Base-by-base conservation (phyloP, 2,329 filamentous ascomycete species). In the Nakataea oryzae region DNA sequence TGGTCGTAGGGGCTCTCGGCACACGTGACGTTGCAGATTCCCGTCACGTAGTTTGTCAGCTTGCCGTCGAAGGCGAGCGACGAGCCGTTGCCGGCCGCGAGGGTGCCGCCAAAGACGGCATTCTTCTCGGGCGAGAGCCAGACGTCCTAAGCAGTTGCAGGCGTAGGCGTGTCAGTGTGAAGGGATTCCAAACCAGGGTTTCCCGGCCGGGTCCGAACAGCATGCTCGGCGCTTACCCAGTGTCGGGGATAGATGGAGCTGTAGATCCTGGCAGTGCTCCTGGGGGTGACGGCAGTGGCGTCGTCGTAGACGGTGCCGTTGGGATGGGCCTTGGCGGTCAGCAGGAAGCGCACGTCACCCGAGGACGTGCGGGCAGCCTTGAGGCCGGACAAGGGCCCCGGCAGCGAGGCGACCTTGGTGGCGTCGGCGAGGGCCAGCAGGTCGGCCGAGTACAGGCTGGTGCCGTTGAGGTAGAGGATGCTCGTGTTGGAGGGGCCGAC, bases 251-350 rank as follows among this genome's bases (percentile, higher is more conserved):
- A 86, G 61, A 82, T 77, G 11, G 78, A 78, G 57, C 79, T 79
- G 67, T 86, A 86, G 59, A 86, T 77, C 56, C 79, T 78, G 3
- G 81, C 84, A 26, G 78, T 76, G 64, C 81, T 81, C 17, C 74
- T 70, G 9, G 77, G 73, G 47, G 77, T 76, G 55, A 74, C 71
- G 2, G 76, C 81, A 14, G 78, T 71, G 57, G 79, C 74, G 54
- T 78, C 76, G 64, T 86, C 86, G 69, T 81, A 83, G 0, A 85
- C 76, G 0, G 79, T 80, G 3, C 85, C 86, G 65, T 86, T 81
- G 3, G 80, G 75, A 61, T 79, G 81, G 0, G 84, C 81, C 66
- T 81, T 75, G 11, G 81, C 81, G 59, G 76, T 82, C 12, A 76
- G 66, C n/a, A 76, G 69, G 63, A 76, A 76, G 66, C 73, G 67